phyloP scores from a whole-genome alignment of 1,284 basidiomycete genomes.

The Austropuccinia psidii region DNA sequence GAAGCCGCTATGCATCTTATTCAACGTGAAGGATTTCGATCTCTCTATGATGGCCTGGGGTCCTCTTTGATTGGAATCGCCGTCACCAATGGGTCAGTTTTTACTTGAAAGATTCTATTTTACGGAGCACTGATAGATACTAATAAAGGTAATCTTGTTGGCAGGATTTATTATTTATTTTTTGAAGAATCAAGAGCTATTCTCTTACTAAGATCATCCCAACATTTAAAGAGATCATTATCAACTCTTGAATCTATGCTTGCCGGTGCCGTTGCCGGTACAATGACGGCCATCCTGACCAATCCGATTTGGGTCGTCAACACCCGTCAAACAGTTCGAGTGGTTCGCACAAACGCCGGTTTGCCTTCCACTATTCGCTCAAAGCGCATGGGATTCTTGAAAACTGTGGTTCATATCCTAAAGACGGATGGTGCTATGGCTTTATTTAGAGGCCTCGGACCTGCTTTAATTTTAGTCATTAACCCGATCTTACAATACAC shows the following conservation, averaged over 20 bases:
- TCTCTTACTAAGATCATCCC: conserved; percentile 51
- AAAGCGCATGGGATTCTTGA: conserved; percentile 60
- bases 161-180: conserved; percentile 51
- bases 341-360: conserved; percentile 39
- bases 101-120: no score
- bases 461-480: conserved; percentile 82
- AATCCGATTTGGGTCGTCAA: conserved; percentile 79
- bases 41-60: conserved; percentile 78
- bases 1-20: conserved; percentile 52
- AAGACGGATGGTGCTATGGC: conserved; percentile 68
- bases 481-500: conserved; percentile 74
- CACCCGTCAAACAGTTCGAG: conserved; percentile 63
- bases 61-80: conserved; percentile 85
- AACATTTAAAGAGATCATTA: conserved; percentile 55
- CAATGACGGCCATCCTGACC: conserved; percentile 77
- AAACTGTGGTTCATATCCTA: conserved; percentile 66
- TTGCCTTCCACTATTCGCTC: conserved; percentile 14
- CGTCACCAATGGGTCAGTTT: conserved; percentile 73
- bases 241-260: conserved; percentile 81
- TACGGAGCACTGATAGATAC: not conserved
- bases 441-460: conserved; percentile 92
- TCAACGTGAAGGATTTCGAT: conserved; percentile 72
- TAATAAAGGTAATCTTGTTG: no score
- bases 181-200: conserved; percentile 47
- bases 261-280: conserved; percentile 79